Base-by-base conservation (phyloP, 2,329 filamentous ascomycete species). In the Emmonsiellopsis sp. region DNA sequence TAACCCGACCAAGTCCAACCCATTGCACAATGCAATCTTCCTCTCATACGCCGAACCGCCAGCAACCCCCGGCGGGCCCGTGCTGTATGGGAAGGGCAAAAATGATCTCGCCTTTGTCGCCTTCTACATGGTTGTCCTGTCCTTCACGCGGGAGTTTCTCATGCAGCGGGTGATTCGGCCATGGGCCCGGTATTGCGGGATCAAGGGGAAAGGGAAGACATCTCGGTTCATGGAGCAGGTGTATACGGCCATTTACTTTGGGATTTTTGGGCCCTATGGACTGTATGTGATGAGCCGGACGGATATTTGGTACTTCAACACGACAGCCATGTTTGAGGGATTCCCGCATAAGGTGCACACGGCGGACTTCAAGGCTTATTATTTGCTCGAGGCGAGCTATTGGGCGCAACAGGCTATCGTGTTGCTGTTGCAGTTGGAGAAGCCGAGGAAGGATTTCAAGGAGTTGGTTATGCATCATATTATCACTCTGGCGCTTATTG, bases 251-350 rank as follows among this genome's bases (percentile, higher is more conserved):
- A 76, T 95, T 52, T 96, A 97, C 78, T 95, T 95, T 70, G 82
- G 72, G 44, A 68, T 93, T 54, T 84, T 94, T 54, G 89, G 89
- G 1, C 90, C 90, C 1, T 85, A 84, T 53, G 91, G 91, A 52
- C 70, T 96, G 64, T 96, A 86, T 67, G 87, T 96, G 67, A 96
- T 97, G 91, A 86, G 81, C 65, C 79, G 81, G 58, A 92, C 89
- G n/a, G 85, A 90, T 7, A 83, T 96, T 42, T 96, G 90, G 92
- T 96, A 95, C 71, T 96, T 95, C 79, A 91, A 94, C 74, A 93
- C 88, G 1, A 77, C 76, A 31, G 89, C 83, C 69, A 95, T 96
- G 88, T 96, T 94, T 71, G 88, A 92, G 70, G 78, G 76, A 15
- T 95, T 89, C 70, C 91, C 91, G 5, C 91, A 96, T 71, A 80